Conservation (phyloP, 2,329 filamentous ascomycete genomes). For the Tothia fuscella region DNA sequence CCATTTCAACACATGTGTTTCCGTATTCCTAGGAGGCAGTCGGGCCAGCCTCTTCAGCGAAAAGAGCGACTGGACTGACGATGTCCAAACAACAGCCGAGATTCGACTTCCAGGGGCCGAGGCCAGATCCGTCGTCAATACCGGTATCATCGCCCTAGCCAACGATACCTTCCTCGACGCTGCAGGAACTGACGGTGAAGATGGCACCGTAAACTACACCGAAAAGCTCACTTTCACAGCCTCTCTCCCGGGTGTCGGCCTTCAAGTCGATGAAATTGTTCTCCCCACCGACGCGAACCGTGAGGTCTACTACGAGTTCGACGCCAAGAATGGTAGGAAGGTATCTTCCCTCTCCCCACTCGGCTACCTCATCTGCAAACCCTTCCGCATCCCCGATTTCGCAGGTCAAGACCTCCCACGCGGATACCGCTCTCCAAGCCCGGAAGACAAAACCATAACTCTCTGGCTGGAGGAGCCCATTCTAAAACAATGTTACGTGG, state of each 20-base stretch:
- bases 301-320: constrained; percentile 33
- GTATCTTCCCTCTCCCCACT: constrained; percentile 38
- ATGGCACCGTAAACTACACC: background rate
- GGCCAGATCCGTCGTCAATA: constrained; percentile 38
- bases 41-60: constrained; percentile 12
- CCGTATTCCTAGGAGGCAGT: constrained; percentile 51
- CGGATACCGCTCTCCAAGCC: constrained; percentile 14
- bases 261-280: constrained; percentile 36
- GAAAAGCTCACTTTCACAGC: background rate
- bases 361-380: constrained; percentile 41
- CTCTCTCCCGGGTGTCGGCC: too few species aligned
- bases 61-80: constrained; percentile 2
- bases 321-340: constrained; percentile 21
- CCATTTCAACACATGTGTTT: constrained; percentile 66
- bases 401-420: constrained; percentile 26
- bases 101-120: constrained; percentile 29
- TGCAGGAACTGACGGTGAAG: constrained; percentile 12
- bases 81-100: constrained; percentile 30
- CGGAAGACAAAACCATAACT: constrained; percentile 14
- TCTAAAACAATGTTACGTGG: constrained; percentile 45
- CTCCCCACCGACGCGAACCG: constrained; percentile 32
- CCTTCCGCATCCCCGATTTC: constrained; percentile 34
- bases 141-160: constrained; percentile 37
- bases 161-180: constrained; percentile 28
- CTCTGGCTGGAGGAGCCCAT: constrained; percentile 59